Conservation (phyloP, 2,329 filamentous ascomycete genomes). For the Fusarium temperatum region DNA sequence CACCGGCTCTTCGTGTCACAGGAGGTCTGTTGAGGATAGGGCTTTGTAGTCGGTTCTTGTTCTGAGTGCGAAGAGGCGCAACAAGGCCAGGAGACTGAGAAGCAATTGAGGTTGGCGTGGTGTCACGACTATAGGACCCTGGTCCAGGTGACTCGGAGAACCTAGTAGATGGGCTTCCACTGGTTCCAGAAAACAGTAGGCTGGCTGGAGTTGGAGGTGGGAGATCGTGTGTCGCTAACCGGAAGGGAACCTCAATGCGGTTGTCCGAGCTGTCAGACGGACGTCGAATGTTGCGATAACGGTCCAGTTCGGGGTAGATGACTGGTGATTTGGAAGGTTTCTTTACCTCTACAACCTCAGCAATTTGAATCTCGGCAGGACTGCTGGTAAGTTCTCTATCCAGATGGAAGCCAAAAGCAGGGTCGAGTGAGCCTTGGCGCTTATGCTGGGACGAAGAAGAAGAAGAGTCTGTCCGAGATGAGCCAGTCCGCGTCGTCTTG, state of each 20-base stretch:
- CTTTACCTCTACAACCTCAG: constrained; percentile 54
- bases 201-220: constrained; percentile 69
- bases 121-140: constrained; percentile 77
- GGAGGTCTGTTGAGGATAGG: constrained; percentile 66
- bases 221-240: constrained; percentile 69
- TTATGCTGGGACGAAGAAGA: constrained; percentile 56
- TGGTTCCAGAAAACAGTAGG: constrained; percentile 68
- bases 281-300: constrained; percentile 62
- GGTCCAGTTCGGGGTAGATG: constrained; percentile 69
- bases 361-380: constrained; percentile 54
- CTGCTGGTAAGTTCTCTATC: constrained; percentile 56
- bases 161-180: constrained; percentile 77
- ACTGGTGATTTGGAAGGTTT: constrained; percentile 54
- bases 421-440: constrained; percentile 50
- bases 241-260: constrained; percentile 60
- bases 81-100: constrained; percentile 75
- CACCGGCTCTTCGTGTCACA: constrained; percentile 65
- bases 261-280: constrained; percentile 47
- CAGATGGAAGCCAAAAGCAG: constrained; percentile 46
- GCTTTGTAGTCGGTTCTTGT: constrained; percentile 64
- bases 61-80: constrained; percentile 56
- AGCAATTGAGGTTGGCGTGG: constrained; percentile 80
- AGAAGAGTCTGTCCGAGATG: constrained; percentile 53
- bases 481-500: constrained; percentile 46
- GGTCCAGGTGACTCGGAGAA: constrained; percentile 78